Conservation (phyloP, 495 filamentous ascomycete species). For the Neurospora tetraspora region DNA sequence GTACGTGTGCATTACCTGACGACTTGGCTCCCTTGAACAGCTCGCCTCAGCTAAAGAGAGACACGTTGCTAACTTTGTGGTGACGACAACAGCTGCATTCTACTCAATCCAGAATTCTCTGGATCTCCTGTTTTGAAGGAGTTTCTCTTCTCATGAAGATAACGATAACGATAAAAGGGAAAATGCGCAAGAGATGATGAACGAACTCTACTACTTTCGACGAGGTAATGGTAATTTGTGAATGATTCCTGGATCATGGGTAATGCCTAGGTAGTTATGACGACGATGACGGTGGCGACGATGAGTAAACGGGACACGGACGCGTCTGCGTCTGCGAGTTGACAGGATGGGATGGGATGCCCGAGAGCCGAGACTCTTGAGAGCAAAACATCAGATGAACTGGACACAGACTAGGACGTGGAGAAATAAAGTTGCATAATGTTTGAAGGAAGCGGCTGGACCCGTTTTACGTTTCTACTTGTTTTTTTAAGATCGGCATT, state of each 20-base stretch:
- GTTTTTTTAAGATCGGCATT: neutral
- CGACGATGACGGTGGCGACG: neutral
- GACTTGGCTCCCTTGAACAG: neutral
- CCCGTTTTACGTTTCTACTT: neutral
- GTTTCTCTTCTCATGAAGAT: conserved; percentile 43
- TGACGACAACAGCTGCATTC: conserved; percentile 34
- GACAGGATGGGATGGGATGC: neutral
- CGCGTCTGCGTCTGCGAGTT: neutral
- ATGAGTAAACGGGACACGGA: neutral
- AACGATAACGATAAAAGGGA: neutral
- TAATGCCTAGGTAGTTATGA: neutral
- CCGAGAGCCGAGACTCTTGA: neutral
- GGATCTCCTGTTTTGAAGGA: conserved; percentile 46
- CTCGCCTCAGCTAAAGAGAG: neutral
- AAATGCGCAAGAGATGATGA: neutral
- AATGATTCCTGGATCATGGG: neutral
- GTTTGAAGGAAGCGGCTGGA: neutral
- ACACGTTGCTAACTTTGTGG: neutral
- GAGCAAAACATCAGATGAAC: neutral
- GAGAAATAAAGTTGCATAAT: neutral
- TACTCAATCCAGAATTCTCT: conserved; percentile 48
- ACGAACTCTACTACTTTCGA: neutral
- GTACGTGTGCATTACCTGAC: conserved; percentile 21
- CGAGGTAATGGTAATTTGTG: conserved; percentile 23
- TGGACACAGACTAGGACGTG: neutral